phyloP scores from a whole-genome alignment of 495 filamentous ascomycete species.

The Rostrohypoxylon terebratum region DNA sequence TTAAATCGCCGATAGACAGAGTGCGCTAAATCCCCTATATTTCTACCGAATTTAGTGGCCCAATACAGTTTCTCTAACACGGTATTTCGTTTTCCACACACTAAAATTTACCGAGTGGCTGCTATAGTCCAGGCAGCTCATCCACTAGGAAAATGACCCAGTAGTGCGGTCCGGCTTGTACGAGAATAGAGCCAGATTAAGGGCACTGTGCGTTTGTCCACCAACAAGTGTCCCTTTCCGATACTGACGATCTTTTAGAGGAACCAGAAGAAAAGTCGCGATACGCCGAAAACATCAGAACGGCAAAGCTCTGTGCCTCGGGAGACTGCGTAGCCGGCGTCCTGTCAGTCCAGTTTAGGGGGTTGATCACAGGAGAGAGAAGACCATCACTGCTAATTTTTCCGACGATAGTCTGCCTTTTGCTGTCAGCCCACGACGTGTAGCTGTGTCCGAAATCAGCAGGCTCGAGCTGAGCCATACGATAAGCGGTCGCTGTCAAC shows the following conservation, averaged over 20 bases:
- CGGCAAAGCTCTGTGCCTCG: conserved; percentile 62
- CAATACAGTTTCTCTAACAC: not conserved
- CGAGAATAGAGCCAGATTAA: not conserved
- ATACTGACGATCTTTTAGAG: not conserved
- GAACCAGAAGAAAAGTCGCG: conserved; percentile 51
- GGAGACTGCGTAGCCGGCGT: conserved; percentile 54
- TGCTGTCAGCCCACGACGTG: conserved; percentile 58
- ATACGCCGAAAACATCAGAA: conserved; percentile 60
- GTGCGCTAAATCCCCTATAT: too few relatives aligned
- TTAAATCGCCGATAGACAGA: too few relatives aligned
- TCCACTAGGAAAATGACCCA: not conserved
- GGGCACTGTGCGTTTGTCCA: too few relatives aligned
- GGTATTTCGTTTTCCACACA: not conserved
- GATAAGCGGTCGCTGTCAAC: conserved; percentile 58
- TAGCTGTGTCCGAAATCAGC: conserved; percentile 54
- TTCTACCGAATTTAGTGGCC: too few relatives aligned
- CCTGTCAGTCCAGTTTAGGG: conserved; percentile 58
- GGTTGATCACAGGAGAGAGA: conserved; percentile 60
- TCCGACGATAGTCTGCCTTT: conserved; percentile 51
- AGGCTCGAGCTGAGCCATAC: conserved; percentile 59
- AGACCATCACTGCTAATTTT: conserved; percentile 55
- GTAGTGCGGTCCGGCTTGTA: not conserved
- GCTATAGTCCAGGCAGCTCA: not conserved
- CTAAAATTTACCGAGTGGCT: not conserved
- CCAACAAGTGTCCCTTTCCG: too few relatives aligned